Base-by-base conservation (phyloP, 805 yeast species). In the Grigorovia yakushimaensis region DNA sequence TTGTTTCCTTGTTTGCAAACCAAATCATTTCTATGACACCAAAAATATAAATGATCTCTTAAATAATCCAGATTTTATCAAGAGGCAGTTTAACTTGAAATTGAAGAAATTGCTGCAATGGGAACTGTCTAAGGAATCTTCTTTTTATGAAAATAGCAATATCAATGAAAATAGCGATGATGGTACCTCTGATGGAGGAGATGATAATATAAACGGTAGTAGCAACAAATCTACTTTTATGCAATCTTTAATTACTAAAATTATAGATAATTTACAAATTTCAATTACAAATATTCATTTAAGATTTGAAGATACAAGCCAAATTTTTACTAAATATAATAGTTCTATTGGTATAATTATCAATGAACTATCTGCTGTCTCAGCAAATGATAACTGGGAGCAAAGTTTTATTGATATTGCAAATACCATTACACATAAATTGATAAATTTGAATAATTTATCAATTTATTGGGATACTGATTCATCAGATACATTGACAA, bases 221-320 rank as follows among this genome's bases (percentile, higher is more conserved):
- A 73, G 73, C 9, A 72, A 79, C 47, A 84, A 81, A 62, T 91
- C 88, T 62, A 74, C 88, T 38, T 93, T 93, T 64, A 81, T 95
- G 11, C 96, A 88, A 56, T 80, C 88, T 41, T 72, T 93, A 49
- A 74, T 88, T 6, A 84, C 96, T 1, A 94, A 94, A 62, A 82
- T 93, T 53, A 83, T 91, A 21, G 98, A 93, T 64, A 93, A 93
- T 60, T 68, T 94, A 46, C 98, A 93, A 64, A 76, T 93, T 11
- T 85, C 95, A 2, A 86, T 93, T 53, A 86, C 82, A 56, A 88
- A 87, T 60, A 93, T 93, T 52, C 99, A 93, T 64, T 65, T 93
- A 19, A 74, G 98, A 48, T 93, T 89, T 59, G 98, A 94, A 59
- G 98, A 93, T 66, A 74, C 73, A 49, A 69, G 75, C 6, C 70